A percentile compares a stretch with the other conserved stretches of the same genome.
phyloP scores from a whole-genome alignment of 2,329 filamentous ascomycete genomes.

The Alternaria sp. region DNA sequence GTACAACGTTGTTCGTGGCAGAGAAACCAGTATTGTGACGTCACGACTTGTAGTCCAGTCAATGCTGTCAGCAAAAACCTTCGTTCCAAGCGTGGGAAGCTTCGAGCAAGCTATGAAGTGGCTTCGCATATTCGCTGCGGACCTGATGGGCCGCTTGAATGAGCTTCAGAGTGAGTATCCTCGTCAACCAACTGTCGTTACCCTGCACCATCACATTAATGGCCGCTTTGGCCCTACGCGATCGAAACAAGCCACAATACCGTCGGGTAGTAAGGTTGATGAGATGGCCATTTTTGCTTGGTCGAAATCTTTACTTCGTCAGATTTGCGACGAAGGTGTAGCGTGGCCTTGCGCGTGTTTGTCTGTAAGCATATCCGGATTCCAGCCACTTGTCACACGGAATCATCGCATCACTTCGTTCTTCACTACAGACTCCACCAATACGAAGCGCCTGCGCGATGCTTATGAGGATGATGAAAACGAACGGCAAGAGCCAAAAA shows the following conservation, averaged over 20 bases:
- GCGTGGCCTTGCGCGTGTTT: conserved; percentile 59
- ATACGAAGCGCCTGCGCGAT: background rate
- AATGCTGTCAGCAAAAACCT: conserved; percentile 96
- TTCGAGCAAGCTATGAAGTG: conserved; percentile 83
- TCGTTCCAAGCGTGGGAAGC: conserved; percentile 81
- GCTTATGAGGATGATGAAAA: background rate
- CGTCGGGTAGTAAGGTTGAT: background rate
- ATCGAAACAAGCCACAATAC: background rate
- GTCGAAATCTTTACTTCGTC: background rate
- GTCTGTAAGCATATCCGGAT: conserved; percentile 73
- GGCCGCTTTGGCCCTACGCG: background rate
- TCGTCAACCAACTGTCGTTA: conserved; percentile 75
- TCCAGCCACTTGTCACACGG: background rate
- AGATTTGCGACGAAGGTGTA: background rate
- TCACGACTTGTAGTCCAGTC: conserved; percentile 92
- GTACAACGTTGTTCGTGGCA: too few species aligned
- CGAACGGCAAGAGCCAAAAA: background rate
- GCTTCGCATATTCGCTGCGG: conserved; percentile 89
- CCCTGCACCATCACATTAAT: too few species aligned
- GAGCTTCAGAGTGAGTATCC: conserved; percentile 86
- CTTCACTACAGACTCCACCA: background rate
- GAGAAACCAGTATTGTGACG: conserved; percentile 61
- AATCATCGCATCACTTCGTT: background rate
- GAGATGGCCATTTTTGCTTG: background rate
- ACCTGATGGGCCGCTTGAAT: conserved; percentile 77